These are phyloP conservation scores for Diaporthe vexans DNA, from an alignment of 2,329 filamentous ascomycete species.

Conservation along the genomic window DNA sequence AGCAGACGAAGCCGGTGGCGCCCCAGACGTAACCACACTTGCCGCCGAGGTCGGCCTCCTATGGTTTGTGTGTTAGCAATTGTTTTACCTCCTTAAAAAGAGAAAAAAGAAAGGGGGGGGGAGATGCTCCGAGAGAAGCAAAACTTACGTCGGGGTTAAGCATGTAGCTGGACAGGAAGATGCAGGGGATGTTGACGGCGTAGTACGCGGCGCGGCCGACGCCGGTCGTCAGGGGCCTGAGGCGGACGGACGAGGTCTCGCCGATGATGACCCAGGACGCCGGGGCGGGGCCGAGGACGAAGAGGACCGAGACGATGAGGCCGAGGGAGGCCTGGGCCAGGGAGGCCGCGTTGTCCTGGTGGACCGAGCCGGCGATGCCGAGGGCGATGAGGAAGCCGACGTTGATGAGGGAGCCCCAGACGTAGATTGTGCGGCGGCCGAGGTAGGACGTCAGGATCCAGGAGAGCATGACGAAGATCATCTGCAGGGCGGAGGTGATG, in stretches of 20 bases:
- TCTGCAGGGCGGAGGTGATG: constrained; percentile 74
- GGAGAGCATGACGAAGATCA: constrained; percentile 74
- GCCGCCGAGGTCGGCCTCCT: constrained; percentile 52
- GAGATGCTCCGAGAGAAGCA: neutral
- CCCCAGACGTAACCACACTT: constrained; percentile 73
- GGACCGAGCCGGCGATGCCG: constrained; percentile 69
- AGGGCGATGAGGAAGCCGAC: constrained; percentile 67
- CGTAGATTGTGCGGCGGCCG: constrained; percentile 74
- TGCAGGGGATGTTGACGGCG: constrained; percentile 74
- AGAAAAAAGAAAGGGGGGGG: no score
- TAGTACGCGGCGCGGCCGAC: constrained; percentile 75
- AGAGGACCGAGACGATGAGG: constrained; percentile 75
- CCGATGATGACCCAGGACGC: constrained; percentile 77
- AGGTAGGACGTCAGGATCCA: constrained; percentile 76
- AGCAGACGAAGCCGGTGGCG: constrained; percentile 69
- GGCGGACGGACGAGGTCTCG: constrained; percentile 75
- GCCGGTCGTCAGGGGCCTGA: constrained; percentile 74
- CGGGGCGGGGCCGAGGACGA: constrained; percentile 73
- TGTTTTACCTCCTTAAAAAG: no score
- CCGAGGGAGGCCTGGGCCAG: constrained; percentile 74
- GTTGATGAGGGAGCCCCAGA: constrained; percentile 71
- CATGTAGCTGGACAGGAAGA: constrained; percentile 73
- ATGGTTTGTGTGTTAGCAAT: constrained; percentile 52
- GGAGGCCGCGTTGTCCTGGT: constrained; percentile 48
- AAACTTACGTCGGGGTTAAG: constrained; percentile 65